Evolutionary conservation across 2,329 filamentous ascomycete genomes (phyloP).

Genomic region (Orbilia brochopaga): DNA sequence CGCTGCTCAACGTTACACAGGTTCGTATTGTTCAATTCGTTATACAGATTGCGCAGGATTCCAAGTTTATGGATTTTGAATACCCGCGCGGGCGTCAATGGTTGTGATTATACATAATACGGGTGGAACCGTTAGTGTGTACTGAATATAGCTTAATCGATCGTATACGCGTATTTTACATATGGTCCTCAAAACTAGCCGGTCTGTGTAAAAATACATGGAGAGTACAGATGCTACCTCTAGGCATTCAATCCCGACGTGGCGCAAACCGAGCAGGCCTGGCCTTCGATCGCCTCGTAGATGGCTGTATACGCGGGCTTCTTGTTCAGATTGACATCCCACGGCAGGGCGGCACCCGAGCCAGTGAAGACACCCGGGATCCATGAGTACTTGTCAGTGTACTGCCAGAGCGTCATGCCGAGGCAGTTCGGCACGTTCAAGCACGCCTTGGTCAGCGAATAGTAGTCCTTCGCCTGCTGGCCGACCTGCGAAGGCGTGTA

Average conservation of each 20-base stretch:
- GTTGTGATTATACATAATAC: neutral
- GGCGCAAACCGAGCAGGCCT: conserved; percentile 31
- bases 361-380: conserved; percentile 59
- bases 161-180: neutral
- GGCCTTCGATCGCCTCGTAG: conserved; percentile 54
- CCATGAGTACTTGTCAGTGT: conserved; percentile 60
- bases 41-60: no score
- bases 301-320: conserved; percentile 60
- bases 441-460: conserved; percentile 47
- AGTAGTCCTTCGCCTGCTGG: conserved; percentile 50
- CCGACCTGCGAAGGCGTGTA: conserved; percentile 42
- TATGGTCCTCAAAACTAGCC: neutral
- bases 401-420: conserved; percentile 60
- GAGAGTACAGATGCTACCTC: neutral
- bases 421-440: conserved; percentile 56
- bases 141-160: neutral
- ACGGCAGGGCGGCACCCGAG: conserved; percentile 59
- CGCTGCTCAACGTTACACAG: no score
- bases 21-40: no score
- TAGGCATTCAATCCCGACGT: conserved; percentile 36
- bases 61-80: no score
- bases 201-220: neutral
- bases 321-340: conserved; percentile 59
- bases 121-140: neutral
- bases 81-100: no score